Evolutionary conservation across 2,329 filamentous ascomycete species (phyloP).

Genomic region (Aspergillus luchuensis): DNA sequence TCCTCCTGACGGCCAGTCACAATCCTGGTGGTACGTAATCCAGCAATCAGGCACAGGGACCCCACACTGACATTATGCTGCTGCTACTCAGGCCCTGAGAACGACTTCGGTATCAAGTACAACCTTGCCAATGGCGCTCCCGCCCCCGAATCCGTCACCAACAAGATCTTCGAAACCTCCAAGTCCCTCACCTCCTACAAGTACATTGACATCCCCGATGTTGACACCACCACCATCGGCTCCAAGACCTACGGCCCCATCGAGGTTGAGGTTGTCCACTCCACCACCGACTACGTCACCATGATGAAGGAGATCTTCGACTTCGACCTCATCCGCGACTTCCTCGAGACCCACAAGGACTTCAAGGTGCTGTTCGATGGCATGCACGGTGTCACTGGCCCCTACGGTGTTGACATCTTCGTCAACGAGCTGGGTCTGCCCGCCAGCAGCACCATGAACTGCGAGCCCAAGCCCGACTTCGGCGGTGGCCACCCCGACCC

Average conservation of each 20-base stretch:
- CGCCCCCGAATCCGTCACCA: slow-evolving; percentile 92
- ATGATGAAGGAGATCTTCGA: slow-evolving; percentile 99
- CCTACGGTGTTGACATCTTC: slow-evolving; percentile 93
- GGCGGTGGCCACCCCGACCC: slow-evolving; percentile 96
- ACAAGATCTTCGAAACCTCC: slow-evolving; percentile 94
- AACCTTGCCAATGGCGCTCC: slow-evolving; percentile 96
- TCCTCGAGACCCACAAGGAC: slow-evolving; percentile 81
- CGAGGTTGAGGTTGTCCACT: slow-evolving; percentile 95
- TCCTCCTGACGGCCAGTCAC: slow-evolving; percentile 94
- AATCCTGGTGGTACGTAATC: slow-evolving; percentile 83
- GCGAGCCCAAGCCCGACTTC: slow-evolving; percentile 88
- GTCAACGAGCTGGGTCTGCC: slow-evolving; percentile 87
- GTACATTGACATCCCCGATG: slow-evolving; percentile 79
- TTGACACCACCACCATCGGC: slow-evolving; percentile 82
- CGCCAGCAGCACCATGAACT: slow-evolving; percentile 81
- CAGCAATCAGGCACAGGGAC: neutral
- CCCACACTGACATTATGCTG: neutral
- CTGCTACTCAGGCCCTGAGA: slow-evolving; percentile 68
- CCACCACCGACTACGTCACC: slow-evolving; percentile 83
- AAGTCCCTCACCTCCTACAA: slow-evolving; percentile 92
- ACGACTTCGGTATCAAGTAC: slow-evolving; percentile 99
- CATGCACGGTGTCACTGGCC: slow-evolving; percentile 90
- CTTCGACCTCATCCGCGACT: slow-evolving; percentile 92
- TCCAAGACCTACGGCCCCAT: slow-evolving; percentile 80
- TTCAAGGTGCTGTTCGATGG: slow-evolving; percentile 98